Evolutionary conservation across 2,329 filamentous ascomycete species (phyloP), one percentile per base, ranked within the genome.

Genomic region (Dothiorella sarmentorum): DNA sequence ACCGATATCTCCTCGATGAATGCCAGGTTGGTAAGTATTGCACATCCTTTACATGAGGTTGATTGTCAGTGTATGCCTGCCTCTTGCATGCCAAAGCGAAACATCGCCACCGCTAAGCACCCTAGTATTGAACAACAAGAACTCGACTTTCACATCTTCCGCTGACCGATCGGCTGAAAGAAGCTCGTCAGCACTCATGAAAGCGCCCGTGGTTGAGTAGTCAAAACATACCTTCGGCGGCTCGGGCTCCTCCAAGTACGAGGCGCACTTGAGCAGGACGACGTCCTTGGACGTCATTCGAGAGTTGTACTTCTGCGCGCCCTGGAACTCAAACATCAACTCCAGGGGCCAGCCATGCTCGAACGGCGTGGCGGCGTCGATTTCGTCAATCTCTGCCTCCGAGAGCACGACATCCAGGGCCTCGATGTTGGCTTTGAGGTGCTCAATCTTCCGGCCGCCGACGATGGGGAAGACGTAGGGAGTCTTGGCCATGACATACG

Each of bases 401-500:
- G 76, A 77, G 51, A 86, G 69, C 22, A 68, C 63, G 31, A 86
- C 67, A 4, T 67, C 74, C 58, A 87, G 65, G 0, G 81, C 82
- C 64, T 80, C 74, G 60, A 87, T 82, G 65, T 85, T 86, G 15
- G 76, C 82, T 82, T 85, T 82, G 51, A 92, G 73, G 68, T 91
- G 88, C 42, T 87, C 84, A 7, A 89, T 70, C 65, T 86, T 91
- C n/a, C 88, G 80, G 0, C 87, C 86, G 6, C 89, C 88, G 7
- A 91, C 78, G 31, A 92, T 85, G 0, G 89, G 89, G 66, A 89
- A 90, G 10, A 91, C 87, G 62, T 88, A 85, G 0, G 87, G 84
- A 0, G 83, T 77, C 74, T 91, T 91, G 65, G 82, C 79, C 76
- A 88, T 79, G 4, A 91, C 83, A 67, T 91, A 91, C 1, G 88